Base-by-base conservation (phyloP, 2,329 filamentous ascomycete genomes). In the Pseudogymnoascus verrucosus region DNA sequence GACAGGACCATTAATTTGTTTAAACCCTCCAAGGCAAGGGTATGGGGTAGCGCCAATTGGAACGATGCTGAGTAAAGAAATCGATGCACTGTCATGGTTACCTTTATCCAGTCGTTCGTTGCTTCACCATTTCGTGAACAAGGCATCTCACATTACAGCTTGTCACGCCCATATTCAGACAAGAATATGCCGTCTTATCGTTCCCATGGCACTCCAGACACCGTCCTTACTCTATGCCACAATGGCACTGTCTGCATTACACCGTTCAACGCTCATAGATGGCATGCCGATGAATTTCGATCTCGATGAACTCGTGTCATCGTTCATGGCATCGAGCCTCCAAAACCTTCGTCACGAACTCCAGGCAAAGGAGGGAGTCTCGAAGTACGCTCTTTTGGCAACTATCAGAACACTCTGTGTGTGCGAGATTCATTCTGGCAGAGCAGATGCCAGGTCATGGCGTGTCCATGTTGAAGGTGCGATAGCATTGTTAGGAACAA, bases 151-250 rank as follows among this genome's bases (percentile, higher is more conserved):
- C 62, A 74, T 77, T 40, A 77, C 76, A 1, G 74, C 76, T 6
- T 76, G 75, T 28, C 75, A 77, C 64, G 69, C 72, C 1, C 72
- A 74, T 40, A 76, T 78, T 72, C 76, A 77, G 54, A 71, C 71
- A 42, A 74, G 77, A 61, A 76, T 78, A 60, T 78, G 76, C 67
- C 71, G 72, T 19, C 74, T 77, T 72, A 71, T 78, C 12, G 69
- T 78, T n/a, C 76, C 77, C 1, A 78, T 78, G 76, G 76, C 75
- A 21, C 69, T 77, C 1, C 74, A 77, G 61, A 78, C 73, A 8
- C 76, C 75, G 2, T 76, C 76, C 1, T 69, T 78, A 60, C 70
- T 78, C 23, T 76, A 78, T 65, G 76, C 76, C 19, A 78, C 76
- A 19, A 74, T 76, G 62, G 76, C 77, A 1, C 70, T 78, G 21